These are phyloP conservation scores for Astrothelium macrocarpum DNA, from an alignment of 495 filamentous ascomycete genomes.

Conservation along the genomic window DNA sequence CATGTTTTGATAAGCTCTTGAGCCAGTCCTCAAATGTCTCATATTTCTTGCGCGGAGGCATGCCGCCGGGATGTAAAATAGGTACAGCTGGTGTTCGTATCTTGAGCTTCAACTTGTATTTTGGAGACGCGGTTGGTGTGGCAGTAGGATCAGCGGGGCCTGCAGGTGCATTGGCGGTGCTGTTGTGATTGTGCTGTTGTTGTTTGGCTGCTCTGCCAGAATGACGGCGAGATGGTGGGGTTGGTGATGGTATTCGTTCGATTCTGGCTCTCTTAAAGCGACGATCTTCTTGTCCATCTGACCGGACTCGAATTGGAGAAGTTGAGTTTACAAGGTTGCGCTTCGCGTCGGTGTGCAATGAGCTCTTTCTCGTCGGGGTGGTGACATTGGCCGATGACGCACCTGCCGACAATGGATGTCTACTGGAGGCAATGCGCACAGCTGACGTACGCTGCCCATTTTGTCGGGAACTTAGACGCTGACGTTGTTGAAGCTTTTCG, in stretches of 20 bases:
- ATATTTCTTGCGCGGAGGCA: constrained; percentile 37
- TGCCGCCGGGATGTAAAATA: constrained; percentile 45
- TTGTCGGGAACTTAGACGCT: background rate
- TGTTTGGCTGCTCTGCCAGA: background rate
- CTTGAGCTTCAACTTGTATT: constrained; percentile 38
- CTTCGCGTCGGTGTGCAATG: background rate
- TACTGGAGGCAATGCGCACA: background rate
- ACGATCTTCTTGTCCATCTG: constrained; percentile 3
- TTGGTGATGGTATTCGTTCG: background rate
- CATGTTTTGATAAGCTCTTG: constrained; percentile 21
- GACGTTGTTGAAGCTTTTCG: constrained; percentile 3
- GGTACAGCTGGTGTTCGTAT: constrained; percentile 44
- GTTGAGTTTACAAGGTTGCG: background rate
- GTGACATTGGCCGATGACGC: background rate
- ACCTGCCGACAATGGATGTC: background rate
- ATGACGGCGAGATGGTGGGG: background rate
- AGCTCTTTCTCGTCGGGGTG: background rate
- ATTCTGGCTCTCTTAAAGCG: background rate
- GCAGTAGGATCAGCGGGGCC: constrained; percentile 10
- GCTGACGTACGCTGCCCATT: background rate
- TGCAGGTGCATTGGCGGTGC: constrained; percentile 12
- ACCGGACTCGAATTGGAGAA: background rate
- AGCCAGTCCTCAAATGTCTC: constrained; percentile 50
- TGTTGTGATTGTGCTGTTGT: background rate
- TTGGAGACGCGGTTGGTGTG: constrained; percentile 17